These are phyloP conservation scores for Mycena haematopus DNA, from an alignment of 768 basidiomycete genomes.

Conservation along the genomic window DNA sequence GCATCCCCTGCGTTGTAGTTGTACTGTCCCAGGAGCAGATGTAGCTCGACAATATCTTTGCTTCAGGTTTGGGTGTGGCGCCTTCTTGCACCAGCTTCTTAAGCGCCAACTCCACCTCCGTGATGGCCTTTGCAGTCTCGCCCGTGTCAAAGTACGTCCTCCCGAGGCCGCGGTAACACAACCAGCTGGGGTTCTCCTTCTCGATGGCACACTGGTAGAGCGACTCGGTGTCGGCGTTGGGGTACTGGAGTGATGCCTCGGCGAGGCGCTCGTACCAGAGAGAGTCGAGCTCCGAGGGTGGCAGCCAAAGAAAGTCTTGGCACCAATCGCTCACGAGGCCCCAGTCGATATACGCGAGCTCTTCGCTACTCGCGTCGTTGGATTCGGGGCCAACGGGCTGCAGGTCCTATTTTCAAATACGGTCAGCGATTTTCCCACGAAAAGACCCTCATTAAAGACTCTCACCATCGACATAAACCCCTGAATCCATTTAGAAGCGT, in stretches of 20 bases:
- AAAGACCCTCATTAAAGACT: not conserved
- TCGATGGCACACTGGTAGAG: not conserved
- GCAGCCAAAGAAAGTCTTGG: not conserved
- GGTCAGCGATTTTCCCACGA: not conserved
- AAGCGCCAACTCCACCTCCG: not conserved
- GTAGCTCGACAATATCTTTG: not conserved
- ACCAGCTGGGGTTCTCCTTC: constrained; percentile 1
- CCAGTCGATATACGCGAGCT: too few relatives aligned
- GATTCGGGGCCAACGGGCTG: not conserved
- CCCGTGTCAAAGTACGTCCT: not conserved
- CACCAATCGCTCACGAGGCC: not conserved
- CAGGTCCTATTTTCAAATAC: not conserved
- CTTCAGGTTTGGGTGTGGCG: not conserved
- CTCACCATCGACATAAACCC: not conserved
- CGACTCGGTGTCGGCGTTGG: not conserved
- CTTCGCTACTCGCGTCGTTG: too few relatives aligned
- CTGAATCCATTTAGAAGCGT: not conserved
- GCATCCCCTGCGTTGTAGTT: not conserved
- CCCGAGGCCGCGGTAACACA: not conserved
- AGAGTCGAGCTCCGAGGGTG: not conserved
- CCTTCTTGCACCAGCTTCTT: not conserved
- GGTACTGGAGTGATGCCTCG: not conserved
- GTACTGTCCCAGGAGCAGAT: not conserved
- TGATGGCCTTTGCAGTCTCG: not conserved
- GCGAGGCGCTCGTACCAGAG: constrained; percentile 4